Evolutionary conservation across 2,329 filamentous ascomycete species (phyloP).

Genomic region (Elsinoe australis): DNA sequence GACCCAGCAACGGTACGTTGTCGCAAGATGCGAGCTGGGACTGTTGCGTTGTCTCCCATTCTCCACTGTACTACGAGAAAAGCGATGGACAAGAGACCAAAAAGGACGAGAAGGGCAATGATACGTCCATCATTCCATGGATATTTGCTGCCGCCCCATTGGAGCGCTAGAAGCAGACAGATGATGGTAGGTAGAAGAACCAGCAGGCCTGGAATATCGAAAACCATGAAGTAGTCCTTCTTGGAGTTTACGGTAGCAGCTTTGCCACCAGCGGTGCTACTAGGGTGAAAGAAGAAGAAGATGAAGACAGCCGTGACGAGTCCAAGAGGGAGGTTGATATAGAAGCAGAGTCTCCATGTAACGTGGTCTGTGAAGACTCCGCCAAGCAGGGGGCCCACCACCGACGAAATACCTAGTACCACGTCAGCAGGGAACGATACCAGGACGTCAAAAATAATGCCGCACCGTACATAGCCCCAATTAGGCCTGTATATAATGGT

Average conservation of each 20-base stretch:
- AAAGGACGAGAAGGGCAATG: conserved; percentile 41
- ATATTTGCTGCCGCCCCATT: conserved; percentile 45
- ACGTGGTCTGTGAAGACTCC: conserved; percentile 35
- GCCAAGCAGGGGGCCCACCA: conserved; percentile 42
- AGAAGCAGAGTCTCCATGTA: conserved; percentile 45
- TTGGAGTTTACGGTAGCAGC: conserved; percentile 29
- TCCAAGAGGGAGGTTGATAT: conserved; percentile 49
- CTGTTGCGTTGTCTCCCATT: conserved; percentile 37
- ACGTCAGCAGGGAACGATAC: too few species aligned
- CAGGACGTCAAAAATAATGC: too few species aligned
- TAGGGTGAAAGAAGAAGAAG: conserved; percentile 30
- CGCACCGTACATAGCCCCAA: conserved; percentile 46
- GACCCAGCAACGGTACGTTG: conserved; percentile 38
- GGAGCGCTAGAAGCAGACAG: conserved; percentile 43
- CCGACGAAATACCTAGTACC: conserved; percentile 40
- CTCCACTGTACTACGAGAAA: conserved; percentile 39
- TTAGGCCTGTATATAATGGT: conserved; percentile 44
- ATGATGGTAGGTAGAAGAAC: conserved; percentile 44
- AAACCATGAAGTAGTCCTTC: conserved; percentile 36
- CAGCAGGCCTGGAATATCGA: conserved; percentile 41
- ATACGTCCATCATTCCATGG: conserved; percentile 39
- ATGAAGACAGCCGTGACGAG: conserved; percentile 35
- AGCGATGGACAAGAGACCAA: conserved; percentile 34
- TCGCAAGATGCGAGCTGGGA: conserved; percentile 40
- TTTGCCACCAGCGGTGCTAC: conserved; percentile 21